Conservation (phyloP, 2,329 filamentous ascomycete genomes). For the Phialophora verrucosa region DNA sequence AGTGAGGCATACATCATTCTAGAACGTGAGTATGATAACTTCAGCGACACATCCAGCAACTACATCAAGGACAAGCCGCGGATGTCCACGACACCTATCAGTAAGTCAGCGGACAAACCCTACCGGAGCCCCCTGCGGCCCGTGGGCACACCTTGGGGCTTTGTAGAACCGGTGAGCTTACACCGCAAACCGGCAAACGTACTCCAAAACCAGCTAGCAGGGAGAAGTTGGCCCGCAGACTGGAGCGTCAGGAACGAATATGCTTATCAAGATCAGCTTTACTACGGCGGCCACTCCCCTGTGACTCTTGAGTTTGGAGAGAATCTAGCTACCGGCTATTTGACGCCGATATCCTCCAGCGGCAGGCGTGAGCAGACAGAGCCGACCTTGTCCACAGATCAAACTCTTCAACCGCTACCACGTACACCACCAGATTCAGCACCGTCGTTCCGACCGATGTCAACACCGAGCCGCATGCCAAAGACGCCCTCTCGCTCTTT, state of each 20-base stretch:
- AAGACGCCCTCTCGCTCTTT: background rate
- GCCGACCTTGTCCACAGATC: background rate
- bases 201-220: background rate
- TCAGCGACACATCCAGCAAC: background rate
- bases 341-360: background rate
- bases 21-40: background rate
- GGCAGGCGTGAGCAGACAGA: background rate
- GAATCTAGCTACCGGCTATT: background rate
- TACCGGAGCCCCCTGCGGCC: background rate
- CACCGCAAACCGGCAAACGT: slow-evolving; percentile 23
- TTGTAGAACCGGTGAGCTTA: slow-evolving; percentile 9
- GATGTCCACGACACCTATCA: background rate
- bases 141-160: slow-evolving; percentile 26
- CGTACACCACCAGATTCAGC: background rate
- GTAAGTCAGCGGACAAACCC: background rate
- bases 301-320: background rate
- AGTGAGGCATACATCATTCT: background rate
- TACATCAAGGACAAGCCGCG: background rate
- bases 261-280: background rate
- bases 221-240: slow-evolving; percentile 3
- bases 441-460: background rate
- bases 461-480: background rate
- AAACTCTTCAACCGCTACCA: background rate
- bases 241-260: background rate
- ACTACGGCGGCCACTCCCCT: background rate